These are phyloP conservation scores for Eimeria tenella DNA, from an alignment of 169 alveolate genomes.

Conservation along the genomic window DNA sequence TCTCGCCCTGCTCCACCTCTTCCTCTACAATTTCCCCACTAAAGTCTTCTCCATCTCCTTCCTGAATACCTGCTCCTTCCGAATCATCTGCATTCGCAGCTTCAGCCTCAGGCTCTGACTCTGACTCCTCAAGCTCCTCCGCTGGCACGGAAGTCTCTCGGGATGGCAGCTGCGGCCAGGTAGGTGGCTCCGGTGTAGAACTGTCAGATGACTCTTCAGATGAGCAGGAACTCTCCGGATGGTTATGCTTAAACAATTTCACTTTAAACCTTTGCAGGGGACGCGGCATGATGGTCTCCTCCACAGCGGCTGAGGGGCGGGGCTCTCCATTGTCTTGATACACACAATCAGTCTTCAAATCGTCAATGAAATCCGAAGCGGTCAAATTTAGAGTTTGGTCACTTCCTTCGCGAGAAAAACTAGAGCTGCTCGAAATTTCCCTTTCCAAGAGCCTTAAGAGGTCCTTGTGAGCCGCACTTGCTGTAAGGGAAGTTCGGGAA, in stretches of 20 bases:
- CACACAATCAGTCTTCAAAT: slow-evolving; percentile 32
- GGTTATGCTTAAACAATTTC: not conserved
- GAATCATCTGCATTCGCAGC: not conserved
- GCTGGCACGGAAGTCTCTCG: slow-evolving; percentile 55
- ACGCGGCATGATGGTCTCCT: slow-evolving; percentile 26
- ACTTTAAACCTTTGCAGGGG: slow-evolving; percentile 23
- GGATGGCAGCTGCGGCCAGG: slow-evolving; percentile 26
- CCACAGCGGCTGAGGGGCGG: not conserved
- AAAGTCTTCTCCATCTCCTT: not conserved
- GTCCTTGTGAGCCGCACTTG: slow-evolving; percentile 22
- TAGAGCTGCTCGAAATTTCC: not conserved
- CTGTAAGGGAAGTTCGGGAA: not conserved
- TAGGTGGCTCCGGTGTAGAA: not conserved
- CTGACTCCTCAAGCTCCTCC: slow-evolving; percentile 16
- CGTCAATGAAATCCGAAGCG: slow-evolving; percentile 38
- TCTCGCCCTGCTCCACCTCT: slow-evolving; percentile 2
- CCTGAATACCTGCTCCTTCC: not conserved
- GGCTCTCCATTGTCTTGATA: not conserved
- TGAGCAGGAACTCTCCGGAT: not conserved
- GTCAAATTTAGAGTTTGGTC: slow-evolving; percentile 4
- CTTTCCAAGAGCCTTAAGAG: slow-evolving; percentile 14
- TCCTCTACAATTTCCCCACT: not conserved
- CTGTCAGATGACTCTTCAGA: not conserved
- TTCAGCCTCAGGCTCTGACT: not conserved
- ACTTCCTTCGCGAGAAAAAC: not conserved